Evolutionary conservation across 345 rosid genomes (phyloP).

Genomic region (Nephelium lappaceum): DNA sequence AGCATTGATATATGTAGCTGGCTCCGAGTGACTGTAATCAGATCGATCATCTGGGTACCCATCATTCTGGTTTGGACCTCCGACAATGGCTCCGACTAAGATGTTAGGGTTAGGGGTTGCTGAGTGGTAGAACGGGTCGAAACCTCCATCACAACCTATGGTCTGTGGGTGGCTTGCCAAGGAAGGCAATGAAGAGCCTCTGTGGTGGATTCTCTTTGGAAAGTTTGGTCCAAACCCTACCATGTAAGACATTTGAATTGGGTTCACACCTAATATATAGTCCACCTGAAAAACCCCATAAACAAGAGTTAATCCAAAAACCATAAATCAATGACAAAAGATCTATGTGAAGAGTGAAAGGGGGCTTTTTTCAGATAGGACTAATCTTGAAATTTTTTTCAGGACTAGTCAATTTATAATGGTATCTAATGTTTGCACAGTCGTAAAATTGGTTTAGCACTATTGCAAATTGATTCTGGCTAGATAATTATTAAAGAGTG

Average conservation of each 20-base stretch:
- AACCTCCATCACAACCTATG: constrained; percentile 76
- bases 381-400: too few relatives aligned
- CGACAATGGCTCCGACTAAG: constrained; percentile 76
- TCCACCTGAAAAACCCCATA: constrained; percentile 52
- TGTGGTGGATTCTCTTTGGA: constrained; percentile 77
- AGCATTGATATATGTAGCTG: constrained; percentile 85
- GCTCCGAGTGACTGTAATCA: constrained; percentile 75
- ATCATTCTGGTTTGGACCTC: constrained; percentile 81
- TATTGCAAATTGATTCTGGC: too few relatives aligned
- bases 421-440: too few relatives aligned
- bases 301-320: not conserved
- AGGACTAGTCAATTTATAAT: too few relatives aligned
- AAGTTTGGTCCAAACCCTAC: constrained; percentile 76
- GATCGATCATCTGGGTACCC: constrained; percentile 67
- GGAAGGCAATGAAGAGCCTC: constrained; percentile 87
- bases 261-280: constrained; percentile 79
- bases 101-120: constrained; percentile 75
- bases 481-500: too few relatives aligned
- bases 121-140: constrained; percentile 52
- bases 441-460: too few relatives aligned
- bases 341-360: too few relatives aligned
- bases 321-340: not conserved
- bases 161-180: constrained; percentile 39
- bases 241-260: constrained; percentile 84
- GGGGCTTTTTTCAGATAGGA: too few relatives aligned